Conservation (phyloP, 1,284 basidiomycete species). For the Apiotrichum gracile region DNA sequence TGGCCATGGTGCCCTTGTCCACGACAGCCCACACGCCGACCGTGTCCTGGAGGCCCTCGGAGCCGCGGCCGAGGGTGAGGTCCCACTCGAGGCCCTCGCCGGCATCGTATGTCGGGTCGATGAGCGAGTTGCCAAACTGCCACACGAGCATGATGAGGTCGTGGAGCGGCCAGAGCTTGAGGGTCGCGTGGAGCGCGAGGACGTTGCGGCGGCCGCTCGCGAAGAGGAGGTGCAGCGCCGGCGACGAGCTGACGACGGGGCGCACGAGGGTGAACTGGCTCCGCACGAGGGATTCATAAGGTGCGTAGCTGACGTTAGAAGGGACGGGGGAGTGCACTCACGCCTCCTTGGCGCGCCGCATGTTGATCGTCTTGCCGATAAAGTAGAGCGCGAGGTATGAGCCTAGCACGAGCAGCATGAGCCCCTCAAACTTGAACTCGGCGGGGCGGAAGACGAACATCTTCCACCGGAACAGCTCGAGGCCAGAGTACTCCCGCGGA, state of each 20-base stretch:
- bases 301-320: conserved; percentile 17
- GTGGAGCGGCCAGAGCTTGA: conserved; percentile 72
- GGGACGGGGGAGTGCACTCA: conserved; percentile 29
- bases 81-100: conserved; percentile 57
- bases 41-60: conserved; percentile 46
- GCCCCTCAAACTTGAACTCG: conserved; percentile 64
- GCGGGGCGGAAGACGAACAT: conserved; percentile 73
- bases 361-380: conserved; percentile 36
- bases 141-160: conserved; percentile 59
- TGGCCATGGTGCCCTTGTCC: conserved; percentile 66
- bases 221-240: conserved; percentile 61
- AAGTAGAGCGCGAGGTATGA: conserved; percentile 35
- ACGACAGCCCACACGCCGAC: conserved; percentile 78
- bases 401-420: conserved; percentile 54
- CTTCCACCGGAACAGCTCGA: conserved; percentile 61
- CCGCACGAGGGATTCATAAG: conserved; percentile 17
- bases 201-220: conserved; percentile 76
- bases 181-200: conserved; percentile 67
- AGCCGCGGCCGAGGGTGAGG: conserved; percentile 61
- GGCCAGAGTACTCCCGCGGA: conserved; percentile 55
- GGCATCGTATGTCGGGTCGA: conserved; percentile 24
- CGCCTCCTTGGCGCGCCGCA: conserved; percentile 31
- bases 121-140: conserved; percentile 54
- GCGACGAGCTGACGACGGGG: conserved; percentile 31
- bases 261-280: conserved; percentile 31